Evolutionary conservation across 2,329 filamentous ascomycete species (phyloP).

Genomic region (Monascus ruber): DNA sequence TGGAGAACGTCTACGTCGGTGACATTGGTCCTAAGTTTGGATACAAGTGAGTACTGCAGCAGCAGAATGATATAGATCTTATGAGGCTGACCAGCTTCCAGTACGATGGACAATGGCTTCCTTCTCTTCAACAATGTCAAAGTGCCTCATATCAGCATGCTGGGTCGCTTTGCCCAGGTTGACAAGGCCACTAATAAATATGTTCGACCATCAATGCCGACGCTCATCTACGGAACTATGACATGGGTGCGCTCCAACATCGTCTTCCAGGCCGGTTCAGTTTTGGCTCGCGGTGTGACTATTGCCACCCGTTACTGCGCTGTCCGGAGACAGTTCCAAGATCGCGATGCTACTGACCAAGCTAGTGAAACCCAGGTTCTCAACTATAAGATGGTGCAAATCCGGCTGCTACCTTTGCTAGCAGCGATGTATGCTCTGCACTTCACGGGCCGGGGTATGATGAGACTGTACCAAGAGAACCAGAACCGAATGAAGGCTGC

Average conservation of each 20-base stretch:
- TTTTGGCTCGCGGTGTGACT: constrained; percentile 63
- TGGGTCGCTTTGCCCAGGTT: constrained; percentile 58
- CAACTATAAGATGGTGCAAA: constrained; percentile 73
- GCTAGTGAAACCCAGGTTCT: constrained; percentile 61
- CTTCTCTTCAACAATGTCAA: constrained; percentile 66
- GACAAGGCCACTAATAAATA: constrained; percentile 60
- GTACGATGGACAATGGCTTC: constrained; percentile 73
- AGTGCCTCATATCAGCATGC: constrained; percentile 62
- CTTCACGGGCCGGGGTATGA: constrained; percentile 68
- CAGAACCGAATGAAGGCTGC: constrained; percentile 53
- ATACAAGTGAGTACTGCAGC: constrained; percentile 43
- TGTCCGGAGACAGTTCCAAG: constrained; percentile 66
- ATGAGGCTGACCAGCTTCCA: constrained; percentile 6
- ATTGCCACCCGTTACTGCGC: constrained; percentile 66
- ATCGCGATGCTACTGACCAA: constrained; percentile 52
- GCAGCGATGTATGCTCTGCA: constrained; percentile 67
- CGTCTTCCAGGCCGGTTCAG: constrained; percentile 59
- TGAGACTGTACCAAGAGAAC: constrained; percentile 60
- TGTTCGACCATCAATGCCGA: constrained; percentile 52
- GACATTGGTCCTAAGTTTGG: constrained; percentile 74
- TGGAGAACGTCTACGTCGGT: constrained; percentile 61
- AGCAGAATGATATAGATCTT: too few relatives aligned
- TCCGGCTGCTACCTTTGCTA: constrained; percentile 59
- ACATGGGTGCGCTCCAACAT: constrained; percentile 66
- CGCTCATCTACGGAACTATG: constrained; percentile 62